Conservation (phyloP, 495 filamentous ascomycete genomes). For the Podospora pseudoanserina region DNA sequence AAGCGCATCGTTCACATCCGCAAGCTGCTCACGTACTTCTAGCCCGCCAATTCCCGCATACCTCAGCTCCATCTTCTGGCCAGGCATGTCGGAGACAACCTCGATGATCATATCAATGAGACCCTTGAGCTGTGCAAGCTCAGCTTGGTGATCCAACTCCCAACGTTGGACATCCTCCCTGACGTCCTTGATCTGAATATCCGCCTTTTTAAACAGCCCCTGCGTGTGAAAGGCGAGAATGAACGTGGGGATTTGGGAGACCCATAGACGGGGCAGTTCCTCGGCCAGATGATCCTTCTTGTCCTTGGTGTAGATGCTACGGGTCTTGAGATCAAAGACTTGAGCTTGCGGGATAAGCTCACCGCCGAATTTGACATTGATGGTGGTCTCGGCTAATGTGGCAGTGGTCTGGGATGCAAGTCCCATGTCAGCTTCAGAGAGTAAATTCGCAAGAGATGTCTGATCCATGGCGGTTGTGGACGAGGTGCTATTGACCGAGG, state of each 20-base stretch:
- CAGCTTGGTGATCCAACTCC: slow-evolving; percentile 45
- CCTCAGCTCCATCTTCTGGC: slow-evolving; percentile 18
- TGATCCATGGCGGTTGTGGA: neutral
- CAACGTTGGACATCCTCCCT: slow-evolving; percentile 47
- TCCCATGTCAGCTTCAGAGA: neutral
- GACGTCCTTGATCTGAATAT: slow-evolving; percentile 48
- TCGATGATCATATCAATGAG: slow-evolving; percentile 43
- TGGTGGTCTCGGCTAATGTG: neutral
- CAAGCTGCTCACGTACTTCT: slow-evolving; percentile 17
- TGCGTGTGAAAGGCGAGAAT: slow-evolving; percentile 55
- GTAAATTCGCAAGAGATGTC: neutral
- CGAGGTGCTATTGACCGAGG: neutral
- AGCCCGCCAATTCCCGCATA: slow-evolving; percentile 1
- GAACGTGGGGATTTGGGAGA: slow-evolving; percentile 59
- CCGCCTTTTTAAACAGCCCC: slow-evolving; percentile 47
- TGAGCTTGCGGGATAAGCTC: slow-evolving; percentile 41
- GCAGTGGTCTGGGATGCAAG: neutral
- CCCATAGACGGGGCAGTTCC: slow-evolving; percentile 56
- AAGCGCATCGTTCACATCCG: slow-evolving; percentile 14
- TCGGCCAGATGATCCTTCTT: slow-evolving; percentile 34
- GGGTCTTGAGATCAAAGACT: slow-evolving; percentile 68
- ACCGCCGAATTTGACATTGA: slow-evolving; percentile 23
- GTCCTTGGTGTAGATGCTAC: slow-evolving; percentile 36
- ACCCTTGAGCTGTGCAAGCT: slow-evolving; percentile 37
- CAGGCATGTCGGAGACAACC: neutral